Evolutionary conservation across 2,329 filamentous ascomycete species (phyloP), one percentile per base, ranked within the genome.

Genomic region (Phyllosticta citriasiana): DNA sequence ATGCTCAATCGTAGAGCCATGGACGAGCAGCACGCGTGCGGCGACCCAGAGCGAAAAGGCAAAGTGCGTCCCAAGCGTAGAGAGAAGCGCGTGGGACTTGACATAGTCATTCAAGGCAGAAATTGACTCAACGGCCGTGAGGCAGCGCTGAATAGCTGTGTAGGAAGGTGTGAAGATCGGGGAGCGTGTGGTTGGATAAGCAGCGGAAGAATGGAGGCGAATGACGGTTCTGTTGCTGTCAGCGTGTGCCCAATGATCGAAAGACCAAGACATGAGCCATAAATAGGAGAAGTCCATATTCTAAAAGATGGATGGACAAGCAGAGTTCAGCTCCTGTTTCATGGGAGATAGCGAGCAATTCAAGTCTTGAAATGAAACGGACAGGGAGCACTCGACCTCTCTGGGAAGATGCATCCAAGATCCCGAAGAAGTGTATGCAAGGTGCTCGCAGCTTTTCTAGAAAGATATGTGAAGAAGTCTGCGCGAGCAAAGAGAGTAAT

Each of bases 31-130:
- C 3, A 96, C 80, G 3, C 92, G 87, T 5, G 92, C 91, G 2
- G 89, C 91, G 16, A 96, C 92, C 92, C 92, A 96, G 1, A 96
- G 79, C 0, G 89, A 91, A 70, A 96, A 97, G 3, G 91, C 91
- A 71, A 96, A 96, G 0, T 91, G 91, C 0, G 91, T 91, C 0
- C 92, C 92, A 16, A 96, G 83, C 71, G 91, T 91, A 57, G 85
- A 81, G 22, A 96, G 79, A 71, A 96, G 82, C 57, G 82, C 82
- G 67, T 90, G 88, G 10, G 53, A 84, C 27, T 88, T 82, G 12
- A 95, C 90, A 68, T 91, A 91, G 64, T 88, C 86, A 63, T 87
- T 88, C 1, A 96, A 80, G 0, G 87, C 85, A 47, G 88, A 85
- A 62, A 96, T 90, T 58, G 70, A 73, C 55, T 75, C 73, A 9